Conservation (phyloP, 1,284 basidiomycete genomes). For the Ceratobasidium sp. region DNA sequence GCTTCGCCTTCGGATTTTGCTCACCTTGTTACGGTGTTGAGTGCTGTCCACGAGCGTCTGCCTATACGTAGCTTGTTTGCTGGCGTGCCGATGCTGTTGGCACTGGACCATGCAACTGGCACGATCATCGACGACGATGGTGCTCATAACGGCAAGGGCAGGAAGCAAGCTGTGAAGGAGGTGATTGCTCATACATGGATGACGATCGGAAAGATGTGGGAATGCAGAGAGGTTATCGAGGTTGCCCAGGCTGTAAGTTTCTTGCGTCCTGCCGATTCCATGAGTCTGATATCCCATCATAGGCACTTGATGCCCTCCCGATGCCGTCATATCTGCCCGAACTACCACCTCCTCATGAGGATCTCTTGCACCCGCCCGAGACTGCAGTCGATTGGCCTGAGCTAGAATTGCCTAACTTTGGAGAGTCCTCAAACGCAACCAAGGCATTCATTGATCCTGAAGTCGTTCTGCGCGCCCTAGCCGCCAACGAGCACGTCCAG, state of each 20-base stretch:
- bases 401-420: constrained; percentile 28
- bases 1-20: constrained; percentile 78
- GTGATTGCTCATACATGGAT: constrained; percentile 71
- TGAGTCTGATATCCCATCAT: constrained; percentile 6
- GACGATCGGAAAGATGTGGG: constrained; percentile 76
- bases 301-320: constrained; percentile 42
- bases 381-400: constrained; percentile 40
- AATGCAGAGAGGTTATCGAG: constrained; percentile 60
- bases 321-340: constrained; percentile 44
- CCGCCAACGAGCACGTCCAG: constrained; percentile 61
- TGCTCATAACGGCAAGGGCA: constrained; percentile 55
- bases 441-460: constrained; percentile 58
- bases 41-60: constrained; percentile 69
- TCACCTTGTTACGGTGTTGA: constrained; percentile 74
- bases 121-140: constrained; percentile 53
- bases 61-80: constrained; percentile 78
- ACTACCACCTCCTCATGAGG: constrained; percentile 51
- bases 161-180: constrained; percentile 68
- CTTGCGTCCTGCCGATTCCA: constrained; percentile 30
- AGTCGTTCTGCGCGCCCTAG: constrained; percentile 62
- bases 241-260: constrained; percentile 63
- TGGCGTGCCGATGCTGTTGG: constrained; percentile 85
- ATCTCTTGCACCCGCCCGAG: constrained; percentile 50
- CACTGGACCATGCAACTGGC: constrained; percentile 67
- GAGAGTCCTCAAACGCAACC: constrained; percentile 34